Evolutionary conservation across 2,329 filamentous ascomycete genomes (phyloP), one percentile per base, ranked within the genome.

Genomic region (Penicillium sp.): DNA sequence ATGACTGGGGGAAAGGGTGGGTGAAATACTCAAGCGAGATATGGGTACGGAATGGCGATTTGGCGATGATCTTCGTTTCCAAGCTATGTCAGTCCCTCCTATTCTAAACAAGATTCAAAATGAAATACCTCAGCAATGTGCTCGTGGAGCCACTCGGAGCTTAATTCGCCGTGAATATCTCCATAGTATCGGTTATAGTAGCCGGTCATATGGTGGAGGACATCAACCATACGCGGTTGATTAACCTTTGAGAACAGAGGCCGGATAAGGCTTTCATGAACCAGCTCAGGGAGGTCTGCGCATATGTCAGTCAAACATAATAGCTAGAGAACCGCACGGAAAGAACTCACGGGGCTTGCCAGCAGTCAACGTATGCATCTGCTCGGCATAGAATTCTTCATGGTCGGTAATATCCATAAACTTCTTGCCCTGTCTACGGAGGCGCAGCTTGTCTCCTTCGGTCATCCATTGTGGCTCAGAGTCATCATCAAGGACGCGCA

Each of bases 1-100:
- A 58, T 29, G 56, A 55, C 41, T 58, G 56, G 16, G 41, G 56
- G 45, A 58, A 58, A 5, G 56, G 39, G 11, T 58, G 56, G 24
- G 56, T 55, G 37, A 58, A 58, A 45, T 58, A 58, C 41, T 58
- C 56, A 3, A 58, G 52, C 16, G 56, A 58, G 37, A 58, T 58
- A 19, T 58, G 56, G n/a, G 56, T 58, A 24, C 53, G 44, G 14
- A 49, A 48, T 13, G 56, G 56, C 21, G 56, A 46, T 19, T 48
- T 48, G 14, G 52, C 33, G 35, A 58, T 58, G 2, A 58, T 58
- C 48, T 58, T 52, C 5, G 9, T 13, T 45, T 41, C 44, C 13
- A 21, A 33, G 11, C 35, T 22, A 35, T 35, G 24, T 45, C 27
- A 44, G 37, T 41, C 19, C 14, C 14, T 41, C 16, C 13, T 24